Percentiles rank a stretch among this genome's conserved stretches.
Conservation (phyloP, 257 asterid species). For the Eucommia ulmoides region DNA sequence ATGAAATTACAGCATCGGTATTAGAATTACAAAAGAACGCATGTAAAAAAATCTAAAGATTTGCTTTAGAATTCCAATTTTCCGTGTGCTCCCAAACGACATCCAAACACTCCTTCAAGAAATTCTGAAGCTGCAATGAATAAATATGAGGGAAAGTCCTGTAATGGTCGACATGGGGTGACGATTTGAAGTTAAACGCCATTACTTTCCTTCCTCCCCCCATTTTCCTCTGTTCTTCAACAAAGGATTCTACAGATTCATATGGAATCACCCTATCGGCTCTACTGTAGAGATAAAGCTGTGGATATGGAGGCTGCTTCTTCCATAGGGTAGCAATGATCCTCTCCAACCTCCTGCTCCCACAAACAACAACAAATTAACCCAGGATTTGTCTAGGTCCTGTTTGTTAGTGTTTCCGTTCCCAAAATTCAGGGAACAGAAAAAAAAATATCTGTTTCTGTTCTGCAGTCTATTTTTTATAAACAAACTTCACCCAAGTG, state of each 20-base stretch:
- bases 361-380: too few species aligned
- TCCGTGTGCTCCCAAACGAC: slow-evolving; percentile 8
- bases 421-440: too few species aligned
- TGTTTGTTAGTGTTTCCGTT: too few species aligned
- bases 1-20: too few species aligned
- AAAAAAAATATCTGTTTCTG: too few species aligned
- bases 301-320: slow-evolving; percentile 72
- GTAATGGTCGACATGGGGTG: slow-evolving; percentile 90
- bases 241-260: slow-evolving; percentile 46
- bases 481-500: too few species aligned
- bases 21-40: too few species aligned
- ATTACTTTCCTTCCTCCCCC: slow-evolving; percentile 48
- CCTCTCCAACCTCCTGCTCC: slow-evolving; percentile 54
- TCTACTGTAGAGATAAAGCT: slow-evolving; percentile 67
- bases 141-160: slow-evolving; percentile 52
- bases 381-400: too few species aligned
- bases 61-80: neutral
- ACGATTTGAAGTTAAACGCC: slow-evolving; percentile 47
- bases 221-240: slow-evolving; percentile 41
- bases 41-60: neutral
- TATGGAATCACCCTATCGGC: slow-evolving; percentile 75
- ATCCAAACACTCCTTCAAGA: slow-evolving; percentile 43
- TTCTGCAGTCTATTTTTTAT: too few species aligned
- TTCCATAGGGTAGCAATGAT: slow-evolving; percentile 27
- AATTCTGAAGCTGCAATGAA: slow-evolving; percentile 32